A percentile compares a stretch with the other conserved stretches of the same genome.
Evolutionary conservation across 805 yeast species (phyloP).

Genomic region (Lipomyces yamanashiensis): DNA sequence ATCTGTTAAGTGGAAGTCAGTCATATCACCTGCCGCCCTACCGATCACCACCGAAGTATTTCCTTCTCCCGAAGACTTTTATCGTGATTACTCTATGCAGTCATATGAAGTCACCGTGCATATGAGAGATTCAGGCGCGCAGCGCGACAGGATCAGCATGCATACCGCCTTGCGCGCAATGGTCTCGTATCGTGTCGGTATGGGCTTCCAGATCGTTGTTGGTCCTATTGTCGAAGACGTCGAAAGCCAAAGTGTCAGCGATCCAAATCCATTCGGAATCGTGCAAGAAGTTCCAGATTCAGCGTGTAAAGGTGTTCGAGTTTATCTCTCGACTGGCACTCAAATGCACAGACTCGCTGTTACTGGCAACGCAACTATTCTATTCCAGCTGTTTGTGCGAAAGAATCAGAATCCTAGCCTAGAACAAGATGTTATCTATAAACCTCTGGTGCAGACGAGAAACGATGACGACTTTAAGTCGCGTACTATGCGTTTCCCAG

Average conservation of each 20-base stretch:
- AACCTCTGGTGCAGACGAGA: slow-evolving; percentile 72
- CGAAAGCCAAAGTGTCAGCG: slow-evolving; percentile 57
- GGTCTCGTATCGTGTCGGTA: slow-evolving; percentile 77
- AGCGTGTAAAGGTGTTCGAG: slow-evolving; percentile 59
- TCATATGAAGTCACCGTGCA: slow-evolving; percentile 78
- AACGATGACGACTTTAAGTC: slow-evolving; percentile 70
- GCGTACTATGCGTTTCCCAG: slow-evolving; percentile 61
- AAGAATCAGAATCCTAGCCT: slow-evolving; percentile 30
- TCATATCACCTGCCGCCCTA: slow-evolving; percentile 89
- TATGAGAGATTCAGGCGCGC: slow-evolving; percentile 32
- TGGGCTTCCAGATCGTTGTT: slow-evolving; percentile 89
- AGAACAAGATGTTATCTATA: slow-evolving; percentile 45
- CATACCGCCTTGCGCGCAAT: slow-evolving; percentile 78
- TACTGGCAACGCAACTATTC: slow-evolving; percentile 68
- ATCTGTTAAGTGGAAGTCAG: slow-evolving; percentile 86
- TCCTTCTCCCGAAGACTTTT: slow-evolving; percentile 71
- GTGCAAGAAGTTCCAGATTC: slow-evolving; percentile 60
- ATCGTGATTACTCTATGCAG: slow-evolving; percentile 74
- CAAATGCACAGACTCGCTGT: slow-evolving; percentile 84
- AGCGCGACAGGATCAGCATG: slow-evolving; percentile 44
- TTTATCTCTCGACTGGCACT: slow-evolving; percentile 77
- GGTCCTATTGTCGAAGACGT: slow-evolving; percentile 69
- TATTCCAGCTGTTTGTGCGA: slow-evolving; percentile 70
- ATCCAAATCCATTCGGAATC: slow-evolving; percentile 52
- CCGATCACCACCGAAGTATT: slow-evolving; percentile 82